Percentiles rank a stretch among this genome's conserved stretches.
Conservation (phyloP, 2,329 filamentous ascomycete species). For the Claviceps spartinae region DNA sequence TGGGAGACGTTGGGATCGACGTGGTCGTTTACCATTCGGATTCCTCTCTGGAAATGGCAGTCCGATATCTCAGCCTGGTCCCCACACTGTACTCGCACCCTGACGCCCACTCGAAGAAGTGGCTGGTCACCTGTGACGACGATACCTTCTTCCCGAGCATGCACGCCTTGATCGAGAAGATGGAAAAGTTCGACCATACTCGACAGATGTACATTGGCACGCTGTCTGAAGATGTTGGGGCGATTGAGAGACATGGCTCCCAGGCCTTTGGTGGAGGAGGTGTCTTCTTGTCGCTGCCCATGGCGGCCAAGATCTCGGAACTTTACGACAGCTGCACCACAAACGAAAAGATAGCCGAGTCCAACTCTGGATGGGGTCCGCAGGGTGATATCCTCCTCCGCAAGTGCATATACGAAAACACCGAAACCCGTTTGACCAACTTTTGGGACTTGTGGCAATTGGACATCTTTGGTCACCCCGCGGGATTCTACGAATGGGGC, state of each 20-base stretch:
- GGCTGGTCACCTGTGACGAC: conserved; percentile 50
- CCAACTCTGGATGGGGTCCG: conserved; percentile 44
- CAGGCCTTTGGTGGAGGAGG: conserved; percentile 52
- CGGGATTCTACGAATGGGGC: conserved; percentile 50
- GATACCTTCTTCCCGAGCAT: conserved; percentile 53
- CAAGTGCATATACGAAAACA: conserved; percentile 51
- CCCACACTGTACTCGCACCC: conserved; percentile 40
- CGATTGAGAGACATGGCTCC: conserved; percentile 45
- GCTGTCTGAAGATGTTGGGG: conserved; percentile 46
- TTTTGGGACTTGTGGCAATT: conserved; percentile 47
- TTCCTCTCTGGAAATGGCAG: conserved; percentile 40
- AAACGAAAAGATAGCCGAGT: conserved; percentile 36
- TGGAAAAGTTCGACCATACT: conserved; percentile 37
- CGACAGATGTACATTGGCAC: conserved; percentile 46
- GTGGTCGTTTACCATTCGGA: conserved; percentile 44
- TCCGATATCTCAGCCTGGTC: conserved; percentile 42
- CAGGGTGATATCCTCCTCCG: conserved; percentile 48
- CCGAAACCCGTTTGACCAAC: conserved; percentile 41
- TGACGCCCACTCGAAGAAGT: conserved; percentile 35
- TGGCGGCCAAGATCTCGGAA: conserved; percentile 32
- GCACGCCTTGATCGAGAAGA: conserved; percentile 35
- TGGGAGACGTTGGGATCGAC: conserved; percentile 37
- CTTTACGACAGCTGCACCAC: conserved; percentile 32
- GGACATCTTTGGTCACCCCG: conserved; percentile 45
- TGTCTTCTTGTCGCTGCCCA: conserved; percentile 43